Conservation (phyloP, 352 stramenopile species). For the Phytopythium mirpurense region DNA sequence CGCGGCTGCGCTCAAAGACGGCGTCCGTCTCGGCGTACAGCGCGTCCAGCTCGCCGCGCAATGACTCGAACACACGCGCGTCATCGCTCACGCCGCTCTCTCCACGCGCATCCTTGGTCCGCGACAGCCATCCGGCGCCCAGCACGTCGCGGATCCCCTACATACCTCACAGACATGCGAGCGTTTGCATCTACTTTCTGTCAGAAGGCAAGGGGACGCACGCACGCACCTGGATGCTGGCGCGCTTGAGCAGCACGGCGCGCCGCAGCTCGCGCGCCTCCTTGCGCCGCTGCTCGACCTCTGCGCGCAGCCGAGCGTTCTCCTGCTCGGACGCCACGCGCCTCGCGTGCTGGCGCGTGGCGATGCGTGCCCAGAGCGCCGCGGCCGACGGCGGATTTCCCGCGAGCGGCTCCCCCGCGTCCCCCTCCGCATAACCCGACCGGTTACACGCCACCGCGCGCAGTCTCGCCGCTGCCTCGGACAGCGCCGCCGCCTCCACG, state of each 20-base stretch:
- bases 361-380: constrained; percentile 1
- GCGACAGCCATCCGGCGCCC: not conserved
- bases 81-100: not conserved
- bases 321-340: not conserved
- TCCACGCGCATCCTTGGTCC: too few species aligned
- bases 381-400: constrained; percentile 2
- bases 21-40: not conserved
- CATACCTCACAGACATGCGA: too few species aligned
- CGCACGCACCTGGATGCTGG: constrained; percentile 2
- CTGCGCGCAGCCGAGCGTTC: not conserved
- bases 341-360: not conserved
- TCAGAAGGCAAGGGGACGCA: not conserved
- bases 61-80: not conserved
- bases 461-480: not conserved
- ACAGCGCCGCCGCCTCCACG: not conserved
- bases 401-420: not conserved
- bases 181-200: too few species aligned
- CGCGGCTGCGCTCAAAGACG: not conserved
- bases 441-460: not conserved
- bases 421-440: not conserved
- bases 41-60: constrained; percentile 1
- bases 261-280: constrained; percentile 5
- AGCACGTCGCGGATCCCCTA: constrained; percentile 1
- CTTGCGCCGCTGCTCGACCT: constrained; percentile 2
- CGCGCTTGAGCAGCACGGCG: not conserved